Conservation (phyloP, 805 yeast species). For the Trichomonascus vanleenenianus region DNA sequence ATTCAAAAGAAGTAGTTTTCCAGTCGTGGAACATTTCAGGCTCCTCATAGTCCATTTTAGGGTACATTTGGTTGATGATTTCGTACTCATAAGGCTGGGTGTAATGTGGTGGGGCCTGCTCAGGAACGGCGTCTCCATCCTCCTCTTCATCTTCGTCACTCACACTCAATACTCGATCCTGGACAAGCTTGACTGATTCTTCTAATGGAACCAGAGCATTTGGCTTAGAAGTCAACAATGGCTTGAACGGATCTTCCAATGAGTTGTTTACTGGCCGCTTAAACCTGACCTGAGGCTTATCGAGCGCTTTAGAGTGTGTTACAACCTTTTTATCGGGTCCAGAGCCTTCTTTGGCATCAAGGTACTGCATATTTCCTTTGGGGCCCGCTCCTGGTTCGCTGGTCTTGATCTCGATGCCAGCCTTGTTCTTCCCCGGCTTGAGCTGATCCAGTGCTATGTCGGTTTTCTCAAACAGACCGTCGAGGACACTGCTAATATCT, state of each 20-base stretch:
- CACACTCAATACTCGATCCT: not conserved
- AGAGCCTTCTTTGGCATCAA: not conserved
- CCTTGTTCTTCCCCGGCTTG: constrained; percentile 18
- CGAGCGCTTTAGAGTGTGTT: constrained; percentile 26
- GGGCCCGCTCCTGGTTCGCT: constrained; percentile 1
- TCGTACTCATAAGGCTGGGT: constrained; percentile 77
- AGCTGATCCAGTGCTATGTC: constrained; percentile 57
- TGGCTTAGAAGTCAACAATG: constrained; percentile 66
- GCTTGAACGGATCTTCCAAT: constrained; percentile 66
- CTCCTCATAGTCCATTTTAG: constrained; percentile 38
- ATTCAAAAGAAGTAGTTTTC: constrained; percentile 45
- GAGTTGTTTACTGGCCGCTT: constrained; percentile 54
- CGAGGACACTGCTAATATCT: constrained; percentile 53
- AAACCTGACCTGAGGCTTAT: constrained; percentile 67
- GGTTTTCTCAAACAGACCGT: constrained; percentile 64
- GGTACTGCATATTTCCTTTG: not conserved
- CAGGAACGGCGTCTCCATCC: constrained; percentile 16
- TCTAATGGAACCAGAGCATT: constrained; percentile 51
- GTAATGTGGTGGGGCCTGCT: constrained; percentile 41
- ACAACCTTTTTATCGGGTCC: constrained; percentile 17
- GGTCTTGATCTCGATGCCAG: not conserved
- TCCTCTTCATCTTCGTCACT: constrained; percentile 16
- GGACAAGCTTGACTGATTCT: constrained; percentile 38
- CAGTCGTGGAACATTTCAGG: constrained; percentile 56
- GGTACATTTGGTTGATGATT: constrained; percentile 63